Conservation (phyloP, 192 early-diverging fungal genomes). For the Podila minutissima region DNA sequence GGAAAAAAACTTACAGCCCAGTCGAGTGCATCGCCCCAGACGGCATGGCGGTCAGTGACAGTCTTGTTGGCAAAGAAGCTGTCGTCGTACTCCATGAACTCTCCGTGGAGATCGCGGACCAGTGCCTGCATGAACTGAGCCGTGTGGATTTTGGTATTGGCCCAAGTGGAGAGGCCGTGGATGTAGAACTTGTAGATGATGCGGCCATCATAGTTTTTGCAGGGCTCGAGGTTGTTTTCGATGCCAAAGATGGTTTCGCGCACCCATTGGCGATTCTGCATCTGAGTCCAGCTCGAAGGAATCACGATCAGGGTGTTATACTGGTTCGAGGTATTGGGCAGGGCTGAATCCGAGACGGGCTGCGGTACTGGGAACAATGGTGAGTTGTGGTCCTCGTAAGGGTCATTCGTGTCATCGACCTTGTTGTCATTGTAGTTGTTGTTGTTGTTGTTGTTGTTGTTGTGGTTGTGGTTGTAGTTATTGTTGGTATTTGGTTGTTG, state of each 20-base stretch:
- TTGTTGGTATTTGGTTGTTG: background rate
- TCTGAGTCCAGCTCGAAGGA: constrained; percentile 50
- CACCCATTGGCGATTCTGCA: constrained; percentile 56
- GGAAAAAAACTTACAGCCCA: constrained; percentile 42
- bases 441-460: background rate
- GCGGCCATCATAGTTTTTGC: constrained; percentile 51
- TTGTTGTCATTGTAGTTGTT: background rate
- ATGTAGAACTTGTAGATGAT: constrained; percentile 60
- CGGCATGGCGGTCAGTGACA: constrained; percentile 7
- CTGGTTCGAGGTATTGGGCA: constrained; percentile 49
- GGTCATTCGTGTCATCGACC: background rate
- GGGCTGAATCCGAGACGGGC: background rate
- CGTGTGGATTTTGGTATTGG: constrained; percentile 9
- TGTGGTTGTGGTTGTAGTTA: constrained; percentile 1
- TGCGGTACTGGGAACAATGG: background rate
- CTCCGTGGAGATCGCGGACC: constrained; percentile 49
- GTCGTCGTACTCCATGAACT: constrained; percentile 66
- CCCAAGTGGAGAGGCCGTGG: constrained; percentile 33
- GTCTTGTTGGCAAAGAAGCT: constrained; percentile 26
- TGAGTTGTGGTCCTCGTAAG: background rate
- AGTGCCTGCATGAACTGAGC: constrained; percentile 37
- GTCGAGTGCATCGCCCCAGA: constrained; percentile 43
- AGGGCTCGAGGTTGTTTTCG: constrained; percentile 60
- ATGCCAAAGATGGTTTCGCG: constrained; percentile 65
- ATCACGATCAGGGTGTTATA: constrained; percentile 61